Percentiles rank a stretch among this genome's conserved stretches.
Conservation (phyloP, 2,329 filamentous ascomycete genomes). For the Diaporthe caulivora region DNA sequence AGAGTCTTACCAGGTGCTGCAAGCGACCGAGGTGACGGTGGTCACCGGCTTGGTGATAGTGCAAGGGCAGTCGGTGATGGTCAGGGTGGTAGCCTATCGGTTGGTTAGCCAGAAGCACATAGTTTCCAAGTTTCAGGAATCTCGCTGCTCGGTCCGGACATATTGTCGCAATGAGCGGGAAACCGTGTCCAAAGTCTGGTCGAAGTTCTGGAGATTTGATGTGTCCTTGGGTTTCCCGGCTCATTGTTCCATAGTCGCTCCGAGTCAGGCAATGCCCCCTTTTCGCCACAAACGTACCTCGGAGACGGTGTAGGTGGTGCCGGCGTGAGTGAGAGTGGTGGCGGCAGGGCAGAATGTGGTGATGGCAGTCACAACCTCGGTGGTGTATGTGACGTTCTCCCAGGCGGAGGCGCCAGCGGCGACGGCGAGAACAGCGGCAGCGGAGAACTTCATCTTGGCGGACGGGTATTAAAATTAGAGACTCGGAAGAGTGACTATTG, state of each 20-base stretch:
- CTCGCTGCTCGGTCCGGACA: constrained; percentile 8
- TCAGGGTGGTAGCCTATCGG: constrained; percentile 72
- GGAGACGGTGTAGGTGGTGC: constrained; percentile 77
- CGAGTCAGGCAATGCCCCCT: background rate
- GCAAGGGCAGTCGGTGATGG: constrained; percentile 80
- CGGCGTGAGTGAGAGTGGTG: constrained; percentile 73
- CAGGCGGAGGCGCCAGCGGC: constrained; percentile 58
- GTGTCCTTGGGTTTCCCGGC: constrained; percentile 21
- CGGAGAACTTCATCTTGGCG: constrained; percentile 76
- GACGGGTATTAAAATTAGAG: constrained; percentile 56
- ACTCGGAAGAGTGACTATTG: constrained; percentile 47
- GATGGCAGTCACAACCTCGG: constrained; percentile 74
- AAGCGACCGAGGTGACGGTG: constrained; percentile 64
- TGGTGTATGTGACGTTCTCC: constrained; percentile 69
- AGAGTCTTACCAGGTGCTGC: constrained; percentile 64
- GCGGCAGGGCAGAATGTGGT: constrained; percentile 80
- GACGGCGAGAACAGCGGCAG: constrained; percentile 65
- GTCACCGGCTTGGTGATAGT: constrained; percentile 72
- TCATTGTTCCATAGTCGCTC: background rate
- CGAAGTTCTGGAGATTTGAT: background rate
- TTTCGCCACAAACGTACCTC: constrained; percentile 57
- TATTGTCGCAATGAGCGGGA: background rate
- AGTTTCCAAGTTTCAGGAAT: background rate
- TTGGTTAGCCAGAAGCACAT: constrained; percentile 39
- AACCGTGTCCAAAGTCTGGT: background rate